Evolutionary conservation across 2,329 filamentous ascomycete genomes (phyloP), one percentile per base, ranked within the genome.

Genomic region (Lecanosticta acicola): DNA sequence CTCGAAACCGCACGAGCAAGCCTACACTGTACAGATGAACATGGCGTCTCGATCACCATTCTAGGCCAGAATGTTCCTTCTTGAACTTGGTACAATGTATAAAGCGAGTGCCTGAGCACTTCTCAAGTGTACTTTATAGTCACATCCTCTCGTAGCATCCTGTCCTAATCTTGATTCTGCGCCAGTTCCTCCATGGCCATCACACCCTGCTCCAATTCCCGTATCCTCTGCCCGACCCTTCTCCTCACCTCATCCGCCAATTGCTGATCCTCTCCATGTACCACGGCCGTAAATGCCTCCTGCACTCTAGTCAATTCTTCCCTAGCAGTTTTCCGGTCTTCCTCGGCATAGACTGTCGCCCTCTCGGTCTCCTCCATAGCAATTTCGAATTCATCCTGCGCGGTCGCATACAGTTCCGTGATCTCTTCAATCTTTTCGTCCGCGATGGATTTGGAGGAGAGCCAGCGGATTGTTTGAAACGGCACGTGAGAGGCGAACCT

Each of bases 281-380:
- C 52, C 1, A 71, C 66, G 14, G 60, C 61, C 29, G 65, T 62
- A 48, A 73, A 79, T 9, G 68, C 72, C 40, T 69, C 66, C 49
- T 76, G 64, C 43, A 79, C 64, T 50, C 66, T 68, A 33, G 69
- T 68, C 44, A 80, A 55, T 53, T 77, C 76, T 57, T 77, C 74
- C 9, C 71, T 58, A 24, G 76, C 75, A 18, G 75, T 75, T 14
- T 69, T 71, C 3, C 77, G 65, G 50, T 79, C 76, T 19, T 75
- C 75, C 14, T 71, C 67, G 1, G 77, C 77, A 60, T 79, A 79
- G 24, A 77, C 71, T 9, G 74, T 75, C 46, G 73, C 71, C 62
- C 75, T 77, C 51, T 72, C 68, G 14, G 71, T 75, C 56, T 75
- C 73, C 49, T 77, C 74, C 44, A 68, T 65, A 21, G 73, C 73